Conservation (phyloP, 306 rosid species). For the Mimosa pudica region DNA sequence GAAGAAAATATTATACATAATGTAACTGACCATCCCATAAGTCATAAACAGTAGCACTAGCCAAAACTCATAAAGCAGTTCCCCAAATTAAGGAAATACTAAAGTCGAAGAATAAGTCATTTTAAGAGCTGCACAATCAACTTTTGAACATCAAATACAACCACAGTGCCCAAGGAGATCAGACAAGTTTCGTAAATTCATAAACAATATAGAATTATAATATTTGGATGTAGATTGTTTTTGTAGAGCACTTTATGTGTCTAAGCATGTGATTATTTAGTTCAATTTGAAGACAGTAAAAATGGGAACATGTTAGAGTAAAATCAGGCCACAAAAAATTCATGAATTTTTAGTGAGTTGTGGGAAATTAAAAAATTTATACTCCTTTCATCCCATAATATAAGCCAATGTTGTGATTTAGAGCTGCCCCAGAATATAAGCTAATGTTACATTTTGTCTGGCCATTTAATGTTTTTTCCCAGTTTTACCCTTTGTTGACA, state of each 20-base stretch:
- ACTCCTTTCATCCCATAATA: too few relatives aligned
- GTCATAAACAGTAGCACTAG: slow-evolving; percentile 6
- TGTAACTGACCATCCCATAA: neutral
- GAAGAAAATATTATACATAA: neutral
- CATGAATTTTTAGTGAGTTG: neutral
- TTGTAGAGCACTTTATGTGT: neutral
- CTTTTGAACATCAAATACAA: slow-evolving; percentile 3
- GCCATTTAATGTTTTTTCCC: too few relatives aligned
- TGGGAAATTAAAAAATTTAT: neutral
- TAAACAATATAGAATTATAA: neutral
- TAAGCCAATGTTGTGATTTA: too few relatives aligned
- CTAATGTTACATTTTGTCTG: too few relatives aligned
- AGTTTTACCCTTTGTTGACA: too few relatives aligned
- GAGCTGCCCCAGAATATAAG: too few relatives aligned
- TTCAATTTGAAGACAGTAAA: neutral
- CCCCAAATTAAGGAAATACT: slow-evolving; percentile 2
- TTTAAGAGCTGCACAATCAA: neutral
- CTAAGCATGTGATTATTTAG: neutral
- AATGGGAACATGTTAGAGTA: neutral
- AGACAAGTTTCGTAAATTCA: neutral
- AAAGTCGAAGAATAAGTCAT: neutral
- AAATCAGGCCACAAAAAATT: neutral
- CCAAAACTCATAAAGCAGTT: neutral
- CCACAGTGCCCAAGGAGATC: neutral
- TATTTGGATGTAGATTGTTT: neutral